Evolutionary conservation across 805 yeast species (phyloP).

Genomic region (Teunomyces cretensis): DNA sequence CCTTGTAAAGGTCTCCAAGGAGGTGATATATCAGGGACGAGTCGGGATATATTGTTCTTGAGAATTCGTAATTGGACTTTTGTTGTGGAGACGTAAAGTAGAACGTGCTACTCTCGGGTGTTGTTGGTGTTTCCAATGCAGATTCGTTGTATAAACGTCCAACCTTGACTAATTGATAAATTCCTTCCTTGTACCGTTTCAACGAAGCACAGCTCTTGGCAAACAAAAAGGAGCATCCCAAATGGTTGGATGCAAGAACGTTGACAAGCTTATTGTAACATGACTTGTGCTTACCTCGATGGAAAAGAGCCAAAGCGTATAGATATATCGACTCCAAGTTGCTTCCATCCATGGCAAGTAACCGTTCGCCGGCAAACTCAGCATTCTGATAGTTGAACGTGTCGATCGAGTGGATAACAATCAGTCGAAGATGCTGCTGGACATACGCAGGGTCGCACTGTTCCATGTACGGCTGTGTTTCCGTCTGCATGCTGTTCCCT

Average conservation of each 20-base stretch:
- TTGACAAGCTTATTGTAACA: constrained; percentile 50
- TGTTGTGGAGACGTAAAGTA: constrained; percentile 19
- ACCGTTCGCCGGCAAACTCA: constrained; percentile 80
- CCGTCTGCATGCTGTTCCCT: neutral
- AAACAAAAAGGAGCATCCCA: constrained; percentile 75
- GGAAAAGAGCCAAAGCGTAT: constrained; percentile 65
- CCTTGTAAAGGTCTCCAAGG: constrained; percentile 65
- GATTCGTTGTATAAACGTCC: constrained; percentile 31
- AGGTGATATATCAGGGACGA: constrained; percentile 65
- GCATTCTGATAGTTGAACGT: constrained; percentile 72
- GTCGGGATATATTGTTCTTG: constrained; percentile 54
- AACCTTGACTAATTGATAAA: constrained; percentile 39
- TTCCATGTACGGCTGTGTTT: constrained; percentile 3
- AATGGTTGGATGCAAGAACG: constrained; percentile 45
- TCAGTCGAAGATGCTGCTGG: constrained; percentile 50
- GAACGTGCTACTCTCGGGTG: constrained; percentile 3
- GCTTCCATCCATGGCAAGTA: constrained; percentile 60
- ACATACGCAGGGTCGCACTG: constrained; percentile 17
- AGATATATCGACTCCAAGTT: constrained; percentile 64
- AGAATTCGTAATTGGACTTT: constrained; percentile 38
- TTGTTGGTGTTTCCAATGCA: constrained; percentile 3
- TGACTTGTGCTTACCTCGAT: constrained; percentile 57
- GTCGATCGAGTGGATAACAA: constrained; percentile 70
- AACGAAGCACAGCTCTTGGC: constrained; percentile 65
- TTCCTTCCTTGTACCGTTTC: constrained; percentile 60